A percentile compares a stretch with the other conserved stretches of the same genome.
These are phyloP conservation scores for Brassica incana DNA, from an alignment of 345 rosid genomes.

Conservation along the genomic window DNA sequence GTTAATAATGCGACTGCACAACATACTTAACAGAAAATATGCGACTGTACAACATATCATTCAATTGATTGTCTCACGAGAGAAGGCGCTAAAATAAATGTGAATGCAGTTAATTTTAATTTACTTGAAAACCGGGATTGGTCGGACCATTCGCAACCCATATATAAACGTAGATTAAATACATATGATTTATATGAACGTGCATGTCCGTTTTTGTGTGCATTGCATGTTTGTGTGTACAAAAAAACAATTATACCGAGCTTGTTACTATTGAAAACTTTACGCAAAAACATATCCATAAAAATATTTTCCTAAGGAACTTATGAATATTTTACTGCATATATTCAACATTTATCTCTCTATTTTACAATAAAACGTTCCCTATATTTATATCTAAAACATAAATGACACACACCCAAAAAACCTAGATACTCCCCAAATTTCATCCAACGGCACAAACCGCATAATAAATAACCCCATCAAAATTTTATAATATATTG, in stretches of 20 bases:
- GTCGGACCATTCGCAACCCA: slow-evolving; percentile 36
- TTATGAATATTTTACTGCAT: slow-evolving; percentile 29
- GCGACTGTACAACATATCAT: slow-evolving; percentile 30
- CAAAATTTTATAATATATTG: slow-evolving; percentile 24
- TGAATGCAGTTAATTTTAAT: slow-evolving; percentile 13
- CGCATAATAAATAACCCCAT: slow-evolving; percentile 33
- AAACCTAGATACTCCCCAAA: slow-evolving; percentile 40
- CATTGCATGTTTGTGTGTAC: slow-evolving; percentile 28
- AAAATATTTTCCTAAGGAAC: slow-evolving; percentile 14
- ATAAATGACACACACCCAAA: slow-evolving; percentile 23
- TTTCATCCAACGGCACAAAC: slow-evolving; percentile 41
- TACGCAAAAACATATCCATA: slow-evolving; percentile 5
- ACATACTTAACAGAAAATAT: background rate
- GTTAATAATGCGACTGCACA: slow-evolving; percentile 20
- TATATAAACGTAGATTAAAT: slow-evolving; percentile 21
- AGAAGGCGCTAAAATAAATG: slow-evolving; percentile 37
- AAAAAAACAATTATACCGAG: slow-evolving; percentile 31
- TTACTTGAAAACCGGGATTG: slow-evolving; percentile 33
- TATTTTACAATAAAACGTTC: slow-evolving; percentile 10
- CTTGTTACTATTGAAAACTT: slow-evolving; percentile 19
- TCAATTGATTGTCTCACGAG: slow-evolving; percentile 33
- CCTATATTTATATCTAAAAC: slow-evolving; percentile 11
- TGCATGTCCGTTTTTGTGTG: slow-evolving; percentile 29
- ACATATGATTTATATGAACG: background rate
- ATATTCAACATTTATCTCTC: slow-evolving; percentile 18